Conservation (phyloP, 1,284 basidiomycete genomes). For the Trichosporon sp. region DNA sequence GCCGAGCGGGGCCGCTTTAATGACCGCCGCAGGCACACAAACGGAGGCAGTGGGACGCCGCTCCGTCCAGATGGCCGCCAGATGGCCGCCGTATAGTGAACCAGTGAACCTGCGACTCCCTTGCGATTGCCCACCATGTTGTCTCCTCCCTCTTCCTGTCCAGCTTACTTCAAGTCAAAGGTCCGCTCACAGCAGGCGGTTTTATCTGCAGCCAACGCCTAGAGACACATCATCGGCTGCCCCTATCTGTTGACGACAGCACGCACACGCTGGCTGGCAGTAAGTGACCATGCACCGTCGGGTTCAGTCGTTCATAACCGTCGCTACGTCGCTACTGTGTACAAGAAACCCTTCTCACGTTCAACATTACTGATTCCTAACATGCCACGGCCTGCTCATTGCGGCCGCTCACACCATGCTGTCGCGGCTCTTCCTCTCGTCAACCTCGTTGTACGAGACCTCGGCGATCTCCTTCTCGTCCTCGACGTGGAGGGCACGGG, state of each 20-base stretch:
- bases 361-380: not conserved
- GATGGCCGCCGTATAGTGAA: too few relatives aligned
- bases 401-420: not conserved
- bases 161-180: too few relatives aligned
- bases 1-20: not conserved
- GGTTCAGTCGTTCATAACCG: not conserved
- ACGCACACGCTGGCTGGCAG: too few relatives aligned
- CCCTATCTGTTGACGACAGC: too few relatives aligned
- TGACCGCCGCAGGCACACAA: not conserved
- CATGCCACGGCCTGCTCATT: too few relatives aligned
- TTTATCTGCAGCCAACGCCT: too few relatives aligned
- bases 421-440: constrained; percentile 2
- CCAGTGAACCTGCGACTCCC: too few relatives aligned
- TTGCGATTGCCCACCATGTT: too few relatives aligned
- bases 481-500: constrained; percentile 18
- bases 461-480: constrained; percentile 4
- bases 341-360: not conserved
- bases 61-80: not conserved
- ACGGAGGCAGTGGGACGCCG: not conserved
- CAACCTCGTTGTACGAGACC: not conserved
- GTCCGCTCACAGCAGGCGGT: too few relatives aligned
- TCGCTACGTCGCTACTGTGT: not conserved
- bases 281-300: not conserved
- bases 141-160: not conserved
- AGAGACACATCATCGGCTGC: too few relatives aligned